Evolutionary conservation across 176 grass and related monocot genomes (phyloP), one percentile per base, ranked within the genome.

Genomic region (Bonia amplexicaulis): DNA sequence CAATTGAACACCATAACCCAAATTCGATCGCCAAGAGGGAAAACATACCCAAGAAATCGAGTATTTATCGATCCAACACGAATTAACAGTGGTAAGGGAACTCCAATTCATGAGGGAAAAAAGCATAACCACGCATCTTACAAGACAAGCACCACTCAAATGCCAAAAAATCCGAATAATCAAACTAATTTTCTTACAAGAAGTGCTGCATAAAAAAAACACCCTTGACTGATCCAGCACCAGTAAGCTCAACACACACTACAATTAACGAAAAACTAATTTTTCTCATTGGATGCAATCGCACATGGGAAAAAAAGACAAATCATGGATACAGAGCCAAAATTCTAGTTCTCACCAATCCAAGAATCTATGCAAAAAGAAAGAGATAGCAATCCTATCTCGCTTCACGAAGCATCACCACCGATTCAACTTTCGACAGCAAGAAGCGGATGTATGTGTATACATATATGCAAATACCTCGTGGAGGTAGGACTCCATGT

Each of bases 401-500:
- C 14, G 15, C 61, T 16, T 49, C 54, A 26, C 23, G 57, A 58
- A 61, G 23, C 66, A 51, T 51, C 49, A 26, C 52, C 15, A 5
- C 26, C 19, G 60, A 81, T 35, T 19, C 71, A 80, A 39, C 13
- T 76, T 63, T 23, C 78, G 67, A 40, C 14, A 66, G 51, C 17
- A n/a, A 37, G 8, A 12, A 60, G 11, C 39, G 3, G 22, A 10
- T 39, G 33, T 52, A 35, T 74, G n/a, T 23, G 53, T 5, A 53
- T 25, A 7, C 35, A 2, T 19, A 44, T 52, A 35, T 55, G 29
- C 55, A 49, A 84, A 57, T 74, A 95, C 95, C 93, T 99, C 97
- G 71, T 94, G 90, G 72, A 99, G 75, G 73, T 79, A 96, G 3
- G 86, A 85, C 88, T 99, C 97, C 71, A 91, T 88, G 54, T 65